Evolutionary conservation across 2,329 filamentous ascomycete species (phyloP), one percentile per base, ranked within the genome.

Genomic region (Aureobasidium lini): DNA sequence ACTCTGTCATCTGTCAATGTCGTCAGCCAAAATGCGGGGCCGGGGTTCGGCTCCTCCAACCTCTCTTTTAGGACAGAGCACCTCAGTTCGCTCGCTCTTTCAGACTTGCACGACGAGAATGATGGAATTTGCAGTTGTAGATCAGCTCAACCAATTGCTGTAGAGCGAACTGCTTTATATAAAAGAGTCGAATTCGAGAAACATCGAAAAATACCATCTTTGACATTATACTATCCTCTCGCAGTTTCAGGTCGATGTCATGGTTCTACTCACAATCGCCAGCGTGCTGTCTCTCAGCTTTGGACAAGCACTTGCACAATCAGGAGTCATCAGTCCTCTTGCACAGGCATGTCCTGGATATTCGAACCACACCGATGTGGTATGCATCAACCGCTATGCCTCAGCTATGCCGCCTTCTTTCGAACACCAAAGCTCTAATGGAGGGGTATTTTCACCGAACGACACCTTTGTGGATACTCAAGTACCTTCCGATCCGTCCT

Each of bases 401-500:
- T 57, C 62, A 0, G 60, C 65, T 18, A 57, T 66, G 31, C 62
- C 64, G 11, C 61, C 61, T 28, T 58, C 60, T 9, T 66, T 63
- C 42, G 46, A 48, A 1, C 60, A 62, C 36, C 61, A 61, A 5
- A 40, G 44, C 23, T 48, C 54, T 10, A 48, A 15, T 15, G 43
- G 54, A 47, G 43, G 54, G 15, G 34, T 3, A 2, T 57, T 40
- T 15, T 48, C 15, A 1, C 42, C 56, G 10, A 62, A 65, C 39
- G 61, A 65, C 32, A 66, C 63, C 11, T 65, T 64, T 23, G 60
- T 63, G 1, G 56, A 62, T 16, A 67, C 64, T 1, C 57, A 54
- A 13, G 62, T 68, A 3, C 62, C 63, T 8, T 64, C 68, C 1
- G 72, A 70, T 47, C 69, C 72, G 2, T 69, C 68, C 4, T 72